Conservation (phyloP, 768 basidiomycete genomes). For the Floccularia luteovirens region DNA sequence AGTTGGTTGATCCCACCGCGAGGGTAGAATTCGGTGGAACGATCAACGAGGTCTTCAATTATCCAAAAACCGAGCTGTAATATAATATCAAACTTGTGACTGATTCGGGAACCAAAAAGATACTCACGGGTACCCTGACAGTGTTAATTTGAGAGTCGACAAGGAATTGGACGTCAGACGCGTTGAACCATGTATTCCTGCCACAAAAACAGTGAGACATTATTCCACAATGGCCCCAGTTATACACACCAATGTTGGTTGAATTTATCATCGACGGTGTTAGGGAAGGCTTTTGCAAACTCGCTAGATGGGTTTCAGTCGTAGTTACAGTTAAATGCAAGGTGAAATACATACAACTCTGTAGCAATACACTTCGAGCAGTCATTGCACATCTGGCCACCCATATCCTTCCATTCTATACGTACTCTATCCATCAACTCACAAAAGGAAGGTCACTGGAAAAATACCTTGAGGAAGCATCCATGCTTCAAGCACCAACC, state of each 20-base stretch:
- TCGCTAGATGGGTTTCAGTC: conserved; percentile 26
- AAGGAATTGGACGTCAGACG: conserved; percentile 51
- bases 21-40: conserved; percentile 53
- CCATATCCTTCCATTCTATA: conserved; percentile 68
- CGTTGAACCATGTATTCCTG: conserved; percentile 68
- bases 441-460: not conserved
- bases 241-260: conserved; percentile 50
- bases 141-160: conserved; percentile 57
- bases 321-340: not conserved
- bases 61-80: conserved; percentile 60
- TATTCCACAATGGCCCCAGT: not conserved
- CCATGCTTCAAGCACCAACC: conserved; percentile 77
- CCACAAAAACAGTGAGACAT: not conserved
- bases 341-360: conserved; percentile 48
- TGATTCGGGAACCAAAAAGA: too few relatives aligned
- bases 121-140: conserved; percentile 64
- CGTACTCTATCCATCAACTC: not conserved
- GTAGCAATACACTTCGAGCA: conserved; percentile 58
- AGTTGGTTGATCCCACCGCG: conserved; percentile 62
- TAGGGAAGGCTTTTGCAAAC: conserved; percentile 51
- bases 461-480: conserved; percentile 62
- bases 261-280: conserved; percentile 50
- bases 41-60: conserved; percentile 62
- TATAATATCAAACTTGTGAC: too few relatives aligned
- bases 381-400: conserved; percentile 51